These are phyloP conservation scores for Saturnispora saitoi DNA, from an alignment of 805 yeast genomes.

Conservation along the genomic window DNA sequence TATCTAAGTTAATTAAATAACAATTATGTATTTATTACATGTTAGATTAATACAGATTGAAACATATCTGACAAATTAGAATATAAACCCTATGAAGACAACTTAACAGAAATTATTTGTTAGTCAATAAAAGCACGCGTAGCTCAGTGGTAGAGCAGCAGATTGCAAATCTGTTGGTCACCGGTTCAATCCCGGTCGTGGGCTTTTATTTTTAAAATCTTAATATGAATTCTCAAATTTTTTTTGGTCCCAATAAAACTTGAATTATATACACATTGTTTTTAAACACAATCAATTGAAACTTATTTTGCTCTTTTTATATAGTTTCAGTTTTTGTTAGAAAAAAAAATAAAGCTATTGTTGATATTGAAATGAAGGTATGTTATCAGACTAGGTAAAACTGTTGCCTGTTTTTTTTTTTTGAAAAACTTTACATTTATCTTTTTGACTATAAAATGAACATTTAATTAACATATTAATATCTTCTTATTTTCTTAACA, in stretches of 20 bases:
- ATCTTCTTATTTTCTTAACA: slow-evolving; percentile 20
- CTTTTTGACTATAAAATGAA: not conserved
- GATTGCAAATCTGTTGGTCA: slow-evolving; percentile 99
- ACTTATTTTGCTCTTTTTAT: not conserved
- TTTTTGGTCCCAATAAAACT: not conserved
- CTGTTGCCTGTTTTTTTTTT: not conserved
- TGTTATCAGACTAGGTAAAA: not conserved
- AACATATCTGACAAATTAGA: too few species aligned
- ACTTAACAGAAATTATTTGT: too few species aligned
- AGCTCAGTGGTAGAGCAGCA: slow-evolving; percentile 99
- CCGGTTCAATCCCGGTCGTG: slow-evolving; percentile 91
- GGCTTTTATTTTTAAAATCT: slow-evolving; percentile 38
- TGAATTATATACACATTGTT: not conserved
- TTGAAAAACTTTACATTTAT: not conserved
- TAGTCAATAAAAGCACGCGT: slow-evolving; percentile 23
- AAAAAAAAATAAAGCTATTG: not conserved
- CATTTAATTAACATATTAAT: not conserved
- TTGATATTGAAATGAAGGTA: not conserved
- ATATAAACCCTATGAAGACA: too few species aligned
- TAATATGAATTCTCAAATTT: not conserved
- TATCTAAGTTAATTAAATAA: too few species aligned
- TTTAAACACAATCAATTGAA: not conserved
- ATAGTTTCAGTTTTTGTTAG: not conserved
- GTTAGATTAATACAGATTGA: too few species aligned
- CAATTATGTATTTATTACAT: too few species aligned